A percentile compares a stretch with the other conserved stretches of the same genome.
Evolutionary conservation across 352 stramenopile genomes (phyloP).

Genomic region (Blastocystis sp.): DNA sequence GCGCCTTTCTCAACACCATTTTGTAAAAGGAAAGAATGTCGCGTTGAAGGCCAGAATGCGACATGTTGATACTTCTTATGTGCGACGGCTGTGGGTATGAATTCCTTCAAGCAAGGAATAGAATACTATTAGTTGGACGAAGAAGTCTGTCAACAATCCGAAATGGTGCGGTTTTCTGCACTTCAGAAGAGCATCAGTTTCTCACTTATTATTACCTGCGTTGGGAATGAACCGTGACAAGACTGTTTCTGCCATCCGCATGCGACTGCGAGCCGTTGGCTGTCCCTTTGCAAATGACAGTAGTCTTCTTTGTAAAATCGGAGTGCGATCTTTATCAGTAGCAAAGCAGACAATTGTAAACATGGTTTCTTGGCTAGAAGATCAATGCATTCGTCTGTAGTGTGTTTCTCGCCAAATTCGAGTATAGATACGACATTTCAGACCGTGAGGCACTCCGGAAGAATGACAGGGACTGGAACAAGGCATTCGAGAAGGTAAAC

Average conservation of each 20-base stretch:
- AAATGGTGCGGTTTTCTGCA: too few species aligned
- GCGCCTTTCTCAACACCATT: conserved; percentile 43
- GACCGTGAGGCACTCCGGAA: conserved; percentile 10
- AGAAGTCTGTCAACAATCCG: too few species aligned
- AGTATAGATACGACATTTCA: conserved; percentile 34
- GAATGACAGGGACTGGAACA: conserved; percentile 31
- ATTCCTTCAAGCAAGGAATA: too few species aligned
- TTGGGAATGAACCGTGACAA: conserved; percentile 36
- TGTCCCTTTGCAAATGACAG: conserved; percentile 27
- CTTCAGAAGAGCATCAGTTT: too few species aligned
- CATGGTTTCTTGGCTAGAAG: conserved; percentile 48
- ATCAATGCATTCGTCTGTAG: conserved; percentile 66
- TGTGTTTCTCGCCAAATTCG: background rate
- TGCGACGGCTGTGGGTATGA: too few species aligned
- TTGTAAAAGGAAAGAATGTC: conserved; percentile 63
- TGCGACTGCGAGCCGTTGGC: background rate
- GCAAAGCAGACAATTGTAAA: conserved; percentile 43
- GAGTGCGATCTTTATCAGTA: background rate
- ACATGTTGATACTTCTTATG: background rate
- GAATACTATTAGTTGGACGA: too few species aligned
- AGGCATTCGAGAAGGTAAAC: conserved; percentile 7
- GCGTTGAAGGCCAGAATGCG: conserved; percentile 40
- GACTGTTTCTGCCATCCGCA: conserved; percentile 36
- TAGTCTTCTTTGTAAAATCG: conserved; percentile 19
- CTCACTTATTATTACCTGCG: too few species aligned